Evolutionary conservation across 2,329 filamentous ascomycete genomes (phyloP).

Genomic region (Phyllosticta citriasiana): DNA sequence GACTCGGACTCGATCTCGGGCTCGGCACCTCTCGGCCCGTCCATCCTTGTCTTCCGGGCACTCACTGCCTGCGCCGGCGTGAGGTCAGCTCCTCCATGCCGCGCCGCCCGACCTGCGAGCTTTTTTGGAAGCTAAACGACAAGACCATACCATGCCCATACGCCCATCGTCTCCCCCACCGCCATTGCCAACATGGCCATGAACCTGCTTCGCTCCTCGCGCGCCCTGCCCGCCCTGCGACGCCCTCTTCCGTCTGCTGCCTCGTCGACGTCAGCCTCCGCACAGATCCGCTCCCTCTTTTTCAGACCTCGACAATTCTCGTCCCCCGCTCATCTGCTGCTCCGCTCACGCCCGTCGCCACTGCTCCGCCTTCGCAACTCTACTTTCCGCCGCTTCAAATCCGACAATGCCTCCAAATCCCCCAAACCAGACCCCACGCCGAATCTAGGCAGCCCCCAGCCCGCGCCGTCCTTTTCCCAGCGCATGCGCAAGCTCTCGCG

Average conservation of each 20-base stretch:
- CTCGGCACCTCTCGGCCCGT: constrained; percentile 5
- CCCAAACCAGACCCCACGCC: constrained; percentile 28
- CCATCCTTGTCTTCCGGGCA: background rate
- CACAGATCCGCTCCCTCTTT: constrained; percentile 17
- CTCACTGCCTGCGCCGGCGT: background rate
- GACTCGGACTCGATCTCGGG: no score
- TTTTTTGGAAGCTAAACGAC: constrained; percentile 4
- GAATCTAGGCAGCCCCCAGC: constrained; percentile 30
- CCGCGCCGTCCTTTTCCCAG: constrained; percentile 50
- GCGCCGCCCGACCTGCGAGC: background rate
- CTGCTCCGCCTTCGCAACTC: constrained; percentile 14
- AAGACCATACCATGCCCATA: background rate
- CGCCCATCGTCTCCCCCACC: background rate
- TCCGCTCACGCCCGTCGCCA: constrained; percentile 1
- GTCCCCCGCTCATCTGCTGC: background rate
- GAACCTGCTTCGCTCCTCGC: constrained; percentile 8
- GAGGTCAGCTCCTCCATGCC: background rate
- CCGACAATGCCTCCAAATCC: constrained; percentile 17
- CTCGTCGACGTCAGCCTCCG: background rate
- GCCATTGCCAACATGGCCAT: background rate
- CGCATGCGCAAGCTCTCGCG: constrained; percentile 73
- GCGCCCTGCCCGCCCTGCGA: constrained; percentile 14
- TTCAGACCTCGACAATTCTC: background rate
- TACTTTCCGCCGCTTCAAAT: constrained; percentile 24
- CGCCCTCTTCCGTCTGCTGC: constrained; percentile 1